Evolutionary conservation across 352 stramenopile genomes (phyloP).

Genomic region (Blastocystis sp.): DNA sequence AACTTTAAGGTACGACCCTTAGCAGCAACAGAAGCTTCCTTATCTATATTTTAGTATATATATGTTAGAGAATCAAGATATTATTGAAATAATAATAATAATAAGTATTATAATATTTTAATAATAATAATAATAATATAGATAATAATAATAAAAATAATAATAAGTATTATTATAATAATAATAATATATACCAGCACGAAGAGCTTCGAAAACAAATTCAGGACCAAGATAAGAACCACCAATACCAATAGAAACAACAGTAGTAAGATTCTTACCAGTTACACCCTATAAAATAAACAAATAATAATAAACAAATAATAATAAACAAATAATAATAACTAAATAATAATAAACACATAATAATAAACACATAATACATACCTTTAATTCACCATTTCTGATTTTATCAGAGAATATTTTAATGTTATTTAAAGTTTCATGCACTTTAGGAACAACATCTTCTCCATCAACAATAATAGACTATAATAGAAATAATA

Average conservation of each 20-base stretch:
- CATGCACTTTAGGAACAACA: conserved; percentile 77
- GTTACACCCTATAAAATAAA: conserved; percentile 55
- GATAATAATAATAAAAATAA: conserved; percentile 1
- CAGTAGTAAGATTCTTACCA: conserved; percentile 73
- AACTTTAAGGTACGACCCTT: conserved; percentile 72
- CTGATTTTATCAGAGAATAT: conserved; percentile 69
- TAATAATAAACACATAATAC: background rate
- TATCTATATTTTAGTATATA: conserved; percentile 55
- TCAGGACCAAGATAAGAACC: conserved; percentile 80
- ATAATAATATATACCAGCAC: conserved; percentile 37
- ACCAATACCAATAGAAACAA: conserved; percentile 85
- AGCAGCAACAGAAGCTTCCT: conserved; percentile 56
- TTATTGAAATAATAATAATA: background rate
- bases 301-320: too few relatives aligned
- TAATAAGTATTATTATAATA: background rate
- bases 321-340: too few relatives aligned
- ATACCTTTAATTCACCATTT: conserved; percentile 52
- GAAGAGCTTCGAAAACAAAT: conserved; percentile 80
- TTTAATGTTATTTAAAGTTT: conserved; percentile 76
- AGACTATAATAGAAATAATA: conserved; percentile 35
- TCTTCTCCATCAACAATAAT: conserved; percentile 76
- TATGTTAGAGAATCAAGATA: conserved; percentile 23
- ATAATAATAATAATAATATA: background rate
- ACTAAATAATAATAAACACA: too few relatives aligned
- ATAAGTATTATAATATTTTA: background rate